These are phyloP conservation scores for Crotalaria pallida DNA, from an alignment of 306 rosid genomes.

Conservation along the genomic window DNA sequence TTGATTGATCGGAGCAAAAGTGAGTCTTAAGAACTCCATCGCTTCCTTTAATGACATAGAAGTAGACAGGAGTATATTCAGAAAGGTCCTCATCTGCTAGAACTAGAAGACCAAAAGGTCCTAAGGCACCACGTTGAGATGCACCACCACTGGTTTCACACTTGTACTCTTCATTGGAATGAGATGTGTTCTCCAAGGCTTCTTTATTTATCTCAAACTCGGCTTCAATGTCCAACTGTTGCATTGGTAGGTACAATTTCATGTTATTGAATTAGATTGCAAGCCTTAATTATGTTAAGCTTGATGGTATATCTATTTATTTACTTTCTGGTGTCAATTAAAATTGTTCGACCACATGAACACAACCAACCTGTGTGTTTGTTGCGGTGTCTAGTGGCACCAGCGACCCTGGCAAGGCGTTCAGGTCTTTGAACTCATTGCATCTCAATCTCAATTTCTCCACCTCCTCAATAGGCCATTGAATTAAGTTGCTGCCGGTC, in stretches of 20 bases:
- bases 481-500: constrained; percentile 65
- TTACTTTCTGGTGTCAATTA: neutral
- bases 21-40: constrained; percentile 51
- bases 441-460: constrained; percentile 60
- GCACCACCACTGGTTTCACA: constrained; percentile 61
- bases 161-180: constrained; percentile 36
- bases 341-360: neutral
- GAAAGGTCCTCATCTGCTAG: constrained; percentile 59
- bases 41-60: constrained; percentile 56
- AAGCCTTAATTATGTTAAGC: neutral
- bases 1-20: constrained; percentile 69
- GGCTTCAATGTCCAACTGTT: constrained; percentile 68
- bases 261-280: neutral
- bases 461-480: constrained; percentile 81
- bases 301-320: neutral
- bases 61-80: constrained; percentile 72
- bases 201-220: constrained; percentile 72
- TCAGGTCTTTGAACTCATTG: constrained; percentile 38
- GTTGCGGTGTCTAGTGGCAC: constrained; percentile 49
- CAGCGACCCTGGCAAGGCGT: constrained; percentile 55
- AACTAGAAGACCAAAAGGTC: constrained; percentile 79
- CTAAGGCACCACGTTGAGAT: constrained; percentile 55
- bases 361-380: constrained; percentile 70
- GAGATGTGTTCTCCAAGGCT: constrained; percentile 32
- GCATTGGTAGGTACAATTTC: constrained; percentile 6